Evolutionary conservation across 495 filamentous ascomycete genomes (phyloP).

Genomic region (Tricharina praecox): DNA sequence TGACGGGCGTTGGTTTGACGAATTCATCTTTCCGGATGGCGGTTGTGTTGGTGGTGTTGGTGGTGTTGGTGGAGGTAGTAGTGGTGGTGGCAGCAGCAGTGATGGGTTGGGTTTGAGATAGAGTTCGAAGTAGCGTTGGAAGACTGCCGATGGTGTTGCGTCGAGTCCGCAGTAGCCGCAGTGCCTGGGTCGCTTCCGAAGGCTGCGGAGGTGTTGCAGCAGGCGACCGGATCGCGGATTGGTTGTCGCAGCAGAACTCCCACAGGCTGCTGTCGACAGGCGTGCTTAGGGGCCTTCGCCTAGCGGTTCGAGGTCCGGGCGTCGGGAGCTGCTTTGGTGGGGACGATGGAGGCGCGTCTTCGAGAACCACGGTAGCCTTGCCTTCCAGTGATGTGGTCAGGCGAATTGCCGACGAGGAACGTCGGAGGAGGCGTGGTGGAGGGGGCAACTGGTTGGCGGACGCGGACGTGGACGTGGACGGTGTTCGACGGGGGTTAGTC

Average conservation of each 20-base stretch:
- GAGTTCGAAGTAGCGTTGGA: neutral
- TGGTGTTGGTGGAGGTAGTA: neutral
- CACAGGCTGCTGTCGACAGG: slow-evolving; percentile 23
- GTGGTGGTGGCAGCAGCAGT: neutral
- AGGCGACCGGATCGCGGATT: slow-evolving; percentile 20
- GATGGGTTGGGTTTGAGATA: slow-evolving; percentile 3
- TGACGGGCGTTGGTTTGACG: neutral
- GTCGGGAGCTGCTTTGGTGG: neutral
- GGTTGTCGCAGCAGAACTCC: slow-evolving; percentile 27
- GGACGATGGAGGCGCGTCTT: slow-evolving; percentile 4
- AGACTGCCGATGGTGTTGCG: neutral
- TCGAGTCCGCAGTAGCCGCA: slow-evolving; percentile 18
- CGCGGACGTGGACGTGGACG: slow-evolving; percentile 1
- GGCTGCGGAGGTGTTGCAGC: slow-evolving; percentile 12
- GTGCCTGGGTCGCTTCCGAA: slow-evolving; percentile 19
- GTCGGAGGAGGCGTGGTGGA: slow-evolving; percentile 1
- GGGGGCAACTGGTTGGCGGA: slow-evolving; percentile 11
- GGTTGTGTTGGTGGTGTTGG: slow-evolving; percentile 5
- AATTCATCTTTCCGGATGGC: neutral
- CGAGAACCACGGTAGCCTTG: slow-evolving; percentile 24
- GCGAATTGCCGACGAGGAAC: slow-evolving; percentile 10
- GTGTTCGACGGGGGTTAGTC: neutral
- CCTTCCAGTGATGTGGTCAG: slow-evolving; percentile 24
- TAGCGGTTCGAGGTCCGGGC: neutral
- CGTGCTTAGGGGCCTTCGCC: neutral